Evolutionary conservation across 2,329 filamentous ascomycete species (phyloP).

Genomic region (Fusarium nematophilum): DNA sequence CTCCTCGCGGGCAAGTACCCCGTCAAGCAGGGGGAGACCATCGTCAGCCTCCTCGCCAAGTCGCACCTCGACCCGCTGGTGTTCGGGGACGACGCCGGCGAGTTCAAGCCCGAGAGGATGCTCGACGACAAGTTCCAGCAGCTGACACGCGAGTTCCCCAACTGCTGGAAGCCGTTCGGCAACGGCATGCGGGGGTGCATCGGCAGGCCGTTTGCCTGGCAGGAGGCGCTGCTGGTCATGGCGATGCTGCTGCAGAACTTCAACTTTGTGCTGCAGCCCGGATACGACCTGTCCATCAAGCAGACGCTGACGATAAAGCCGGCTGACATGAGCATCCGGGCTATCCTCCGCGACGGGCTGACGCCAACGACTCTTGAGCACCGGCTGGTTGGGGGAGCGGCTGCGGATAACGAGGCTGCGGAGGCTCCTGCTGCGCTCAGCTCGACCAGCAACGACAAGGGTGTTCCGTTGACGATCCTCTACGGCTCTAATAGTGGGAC

Average conservation of each 20-base stretch:
- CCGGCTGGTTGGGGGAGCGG: constrained; percentile 51
- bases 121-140: constrained; percentile 72
- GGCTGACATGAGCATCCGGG: constrained; percentile 70
- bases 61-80: constrained; percentile 71
- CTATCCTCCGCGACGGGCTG: constrained; percentile 60
- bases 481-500: constrained; percentile 81
- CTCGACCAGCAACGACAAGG: constrained; percentile 19
- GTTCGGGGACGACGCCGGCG: constrained; percentile 71
- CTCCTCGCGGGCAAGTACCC: constrained; percentile 70
- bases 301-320: constrained; percentile 71
- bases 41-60: constrained; percentile 61
- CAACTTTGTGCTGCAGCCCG: constrained; percentile 71
- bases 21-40: constrained; percentile 61
- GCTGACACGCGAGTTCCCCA: constrained; percentile 68
- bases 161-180: constrained; percentile 79
- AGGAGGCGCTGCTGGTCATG: constrained; percentile 72
- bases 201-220: constrained; percentile 78
- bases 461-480: constrained; percentile 67
- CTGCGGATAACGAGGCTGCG: constrained; percentile 10
- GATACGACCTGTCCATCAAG: constrained; percentile 65
- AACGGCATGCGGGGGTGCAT: constrained; percentile 78
- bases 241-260: constrained; percentile 77
- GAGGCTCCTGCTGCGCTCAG: constrained; percentile 9
- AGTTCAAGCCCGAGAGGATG: constrained; percentile 79
- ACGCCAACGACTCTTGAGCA: constrained; percentile 59